A percentile compares a stretch with the other conserved stretches of the same genome.
phyloP scores from a whole-genome alignment of 2,329 filamentous ascomycete species.

The Calonectria ilicicola region DNA sequence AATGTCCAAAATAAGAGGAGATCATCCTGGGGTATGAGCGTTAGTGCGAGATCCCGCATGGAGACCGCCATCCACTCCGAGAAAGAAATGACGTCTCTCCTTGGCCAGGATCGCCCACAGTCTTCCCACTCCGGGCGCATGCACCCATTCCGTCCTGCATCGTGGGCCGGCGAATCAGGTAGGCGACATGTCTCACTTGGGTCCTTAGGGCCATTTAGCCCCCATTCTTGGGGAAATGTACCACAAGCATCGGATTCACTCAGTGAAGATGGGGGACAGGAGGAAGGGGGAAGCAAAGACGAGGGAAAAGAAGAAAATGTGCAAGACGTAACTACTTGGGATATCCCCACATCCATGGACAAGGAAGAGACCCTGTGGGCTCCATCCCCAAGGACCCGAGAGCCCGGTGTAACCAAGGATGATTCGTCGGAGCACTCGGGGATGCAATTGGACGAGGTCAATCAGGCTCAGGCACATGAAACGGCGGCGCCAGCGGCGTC shows the following conservation, averaged over 20 bases:
- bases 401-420: slow-evolving; percentile 16
- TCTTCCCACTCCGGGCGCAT: slow-evolving; percentile 40
- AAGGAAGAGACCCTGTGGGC: background rate
- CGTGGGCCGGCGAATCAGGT: slow-evolving; percentile 36
- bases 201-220: slow-evolving; percentile 28
- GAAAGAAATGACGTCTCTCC: slow-evolving; percentile 36
- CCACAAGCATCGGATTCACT: slow-evolving; percentile 15
- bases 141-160: slow-evolving; percentile 31
- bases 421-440: slow-evolving; percentile 26
- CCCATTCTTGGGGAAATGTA: slow-evolving; percentile 19
- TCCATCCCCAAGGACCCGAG: background rate
- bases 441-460: slow-evolving; percentile 13
- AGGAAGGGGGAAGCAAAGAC: background rate
- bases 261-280: slow-evolving; percentile 26
- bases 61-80: slow-evolving; percentile 36
- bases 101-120: slow-evolving; percentile 32
- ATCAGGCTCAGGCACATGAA: slow-evolving; percentile 11
- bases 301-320: background rate
- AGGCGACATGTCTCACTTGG: slow-evolving; percentile 36
- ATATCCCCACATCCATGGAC: slow-evolving; percentile 36
- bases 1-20: slow-evolving; percentile 55
- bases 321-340: slow-evolving; percentile 35
- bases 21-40: slow-evolving; percentile 58
- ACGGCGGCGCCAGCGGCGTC: slow-evolving; percentile 7
- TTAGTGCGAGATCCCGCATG: slow-evolving; percentile 48